A percentile compares a stretch with the other conserved stretches of the same genome.
phyloP scores from a whole-genome alignment of 2,329 filamentous ascomycete species.

The Exophiala sp. region DNA sequence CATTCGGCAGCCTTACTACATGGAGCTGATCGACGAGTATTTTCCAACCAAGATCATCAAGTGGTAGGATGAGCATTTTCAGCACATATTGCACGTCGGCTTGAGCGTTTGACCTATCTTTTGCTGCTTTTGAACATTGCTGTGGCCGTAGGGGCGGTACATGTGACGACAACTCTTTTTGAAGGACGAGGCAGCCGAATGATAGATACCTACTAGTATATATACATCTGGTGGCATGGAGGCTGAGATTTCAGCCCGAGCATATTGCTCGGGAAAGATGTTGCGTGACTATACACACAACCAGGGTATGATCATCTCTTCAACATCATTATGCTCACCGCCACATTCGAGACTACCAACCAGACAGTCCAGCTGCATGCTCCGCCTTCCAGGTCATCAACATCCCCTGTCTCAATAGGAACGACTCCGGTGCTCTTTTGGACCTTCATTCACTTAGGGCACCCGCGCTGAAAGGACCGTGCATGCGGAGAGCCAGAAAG shows the following conservation, averaged over 20 bases:
- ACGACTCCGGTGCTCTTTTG: neutral
- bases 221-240: no score
- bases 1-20: conserved; percentile 58
- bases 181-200: no score
- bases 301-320: no score
- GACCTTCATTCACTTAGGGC: neutral
- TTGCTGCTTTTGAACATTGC: neutral
- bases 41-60: conserved; percentile 65
- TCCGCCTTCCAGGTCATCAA: neutral
- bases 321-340: no score
- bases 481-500: neutral
- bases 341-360: no score
- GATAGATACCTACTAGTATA: no score
- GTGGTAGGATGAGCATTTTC: conserved; percentile 52
- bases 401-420: neutral
- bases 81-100: neutral
- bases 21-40: conserved; percentile 71
- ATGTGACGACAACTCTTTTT: no score
- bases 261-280: no score
- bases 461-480: conserved; percentile 1
- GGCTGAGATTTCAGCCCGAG: no score
- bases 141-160: no score
- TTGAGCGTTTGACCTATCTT: neutral
- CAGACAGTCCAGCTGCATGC: no score
- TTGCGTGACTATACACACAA: no score